These are phyloP conservation scores for Mrakia blollopis DNA, from an alignment of 768 basidiomycete genomes.

Conservation along the genomic window DNA sequence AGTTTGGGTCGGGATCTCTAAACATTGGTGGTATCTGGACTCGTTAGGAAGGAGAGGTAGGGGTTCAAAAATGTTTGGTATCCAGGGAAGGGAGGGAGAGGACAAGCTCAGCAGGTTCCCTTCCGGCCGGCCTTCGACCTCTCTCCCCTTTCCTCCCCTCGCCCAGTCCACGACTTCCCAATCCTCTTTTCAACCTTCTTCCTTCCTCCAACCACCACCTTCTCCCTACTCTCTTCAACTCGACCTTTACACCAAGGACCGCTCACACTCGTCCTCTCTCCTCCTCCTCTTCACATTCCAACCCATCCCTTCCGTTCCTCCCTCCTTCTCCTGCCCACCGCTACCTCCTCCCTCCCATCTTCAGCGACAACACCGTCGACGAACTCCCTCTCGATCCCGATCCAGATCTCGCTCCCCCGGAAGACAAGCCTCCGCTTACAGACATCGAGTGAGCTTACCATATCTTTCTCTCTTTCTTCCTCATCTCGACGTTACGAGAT, in stretches of 20 bases:
- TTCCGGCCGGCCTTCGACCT: not conserved
- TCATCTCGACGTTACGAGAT: not conserved
- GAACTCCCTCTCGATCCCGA: constrained; percentile 8
- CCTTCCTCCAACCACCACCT: not conserved
- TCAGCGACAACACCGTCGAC: constrained; percentile 18
- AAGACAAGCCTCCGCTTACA: not conserved
- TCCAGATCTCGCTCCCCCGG: constrained; percentile 22
- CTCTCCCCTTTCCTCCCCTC: too few species aligned
- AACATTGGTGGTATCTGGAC: not conserved
- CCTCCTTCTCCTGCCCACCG: not conserved
- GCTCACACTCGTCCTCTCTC: not conserved
- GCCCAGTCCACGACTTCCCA: not conserved
- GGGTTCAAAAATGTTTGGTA: not conserved
- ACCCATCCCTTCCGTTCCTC: not conserved
- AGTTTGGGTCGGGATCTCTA: not conserved
- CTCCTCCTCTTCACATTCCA: not conserved
- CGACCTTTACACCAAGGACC: not conserved
- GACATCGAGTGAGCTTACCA: constrained; percentile 13
- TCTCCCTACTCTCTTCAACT: not conserved
- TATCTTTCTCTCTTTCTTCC: too few species aligned
- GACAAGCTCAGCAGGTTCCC: not conserved
- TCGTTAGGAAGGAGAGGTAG: not conserved
- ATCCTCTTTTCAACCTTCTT: not conserved
- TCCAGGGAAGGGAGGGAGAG: too few species aligned
- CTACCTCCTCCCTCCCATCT: not conserved